Conservation (phyloP, 2,329 filamentous ascomycete genomes). For the Fusarium robinianum region DNA sequence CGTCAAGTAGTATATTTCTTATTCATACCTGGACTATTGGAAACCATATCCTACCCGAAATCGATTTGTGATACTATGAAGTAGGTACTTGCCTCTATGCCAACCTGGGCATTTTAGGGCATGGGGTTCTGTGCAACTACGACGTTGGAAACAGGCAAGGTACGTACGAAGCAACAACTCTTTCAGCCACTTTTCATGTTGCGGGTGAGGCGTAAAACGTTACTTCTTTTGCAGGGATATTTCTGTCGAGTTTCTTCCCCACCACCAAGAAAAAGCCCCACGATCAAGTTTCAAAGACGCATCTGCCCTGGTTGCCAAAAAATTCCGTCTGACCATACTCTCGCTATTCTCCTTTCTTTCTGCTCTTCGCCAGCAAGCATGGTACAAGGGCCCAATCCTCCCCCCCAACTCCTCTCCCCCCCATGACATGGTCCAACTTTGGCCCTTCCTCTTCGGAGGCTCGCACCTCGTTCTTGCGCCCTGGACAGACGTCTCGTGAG, state of each 20-base stretch:
- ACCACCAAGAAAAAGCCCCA: slow-evolving; percentile 15
- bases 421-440: slow-evolving; percentile 25
- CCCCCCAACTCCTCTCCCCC: too few relatives aligned
- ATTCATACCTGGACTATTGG: too few relatives aligned
- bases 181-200: too few relatives aligned
- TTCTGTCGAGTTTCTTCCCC: slow-evolving; percentile 19
- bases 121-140: too few relatives aligned
- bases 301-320: slow-evolving; percentile 29
- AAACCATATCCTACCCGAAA: too few relatives aligned
- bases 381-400: slow-evolving; percentile 28
- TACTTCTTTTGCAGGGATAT: not conserved
- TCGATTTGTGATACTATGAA: too few relatives aligned
- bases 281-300: slow-evolving; percentile 20
- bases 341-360: slow-evolving; percentile 14
- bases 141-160: too few relatives aligned
- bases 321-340: slow-evolving; percentile 32
- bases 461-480: slow-evolving; percentile 13
- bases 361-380: slow-evolving; percentile 10
- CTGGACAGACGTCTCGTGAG: slow-evolving; percentile 10
- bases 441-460: slow-evolving; percentile 17
- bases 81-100: too few relatives aligned
- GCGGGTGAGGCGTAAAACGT: too few relatives aligned
- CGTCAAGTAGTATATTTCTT: too few relatives aligned
- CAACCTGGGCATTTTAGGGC: too few relatives aligned
- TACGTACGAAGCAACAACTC: not conserved